Base-by-base conservation (phyloP, 1,284 basidiomycete genomes). In the Rhizoctonia solani region DNA sequence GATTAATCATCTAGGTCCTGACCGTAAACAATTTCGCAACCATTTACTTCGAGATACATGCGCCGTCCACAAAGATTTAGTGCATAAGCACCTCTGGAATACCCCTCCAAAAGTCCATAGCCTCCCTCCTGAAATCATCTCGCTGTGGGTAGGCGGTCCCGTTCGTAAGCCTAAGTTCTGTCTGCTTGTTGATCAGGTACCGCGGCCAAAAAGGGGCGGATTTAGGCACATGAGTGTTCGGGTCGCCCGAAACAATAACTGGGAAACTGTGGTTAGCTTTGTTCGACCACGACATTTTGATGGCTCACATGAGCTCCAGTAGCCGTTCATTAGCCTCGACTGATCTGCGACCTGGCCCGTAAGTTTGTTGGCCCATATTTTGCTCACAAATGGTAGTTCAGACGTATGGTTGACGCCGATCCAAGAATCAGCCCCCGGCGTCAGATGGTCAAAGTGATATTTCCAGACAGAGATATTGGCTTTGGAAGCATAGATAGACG, bases 31-130 rank as follows among this genome's bases (percentile, higher is more conserved):
- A 39, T 39, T n/a, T n/a, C n/a, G n/a, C 37, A 39, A 39, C 16
- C 37, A 39, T 39, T 39, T 39, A 16, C 16, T 39, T 39, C 37
- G 37, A 8, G 37, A 39, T n/a, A n/a, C n/a, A 39, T 16, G 16
- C 9, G 9, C 37, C 37, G 8, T 16, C 16, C 8, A 39, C 37
- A 39, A 8, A 16, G 16, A 8, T 47, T 32, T 30, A 61, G 14
- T 61, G 58, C 58, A 61, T 61, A 29, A 61, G 16, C 1, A 50
- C 46, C 29, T 61, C 46, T 1, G 58, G 58, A 25, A 61, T 50
- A 21, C 58, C 50, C 30, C 58, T 61, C 58, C 58, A 61, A 39
- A 61, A 61, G 46, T 61, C 58, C 19, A 47, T 61, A 32, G 58
- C 58, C n/a, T 61, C 50, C 6, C 58, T 25, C 4, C 58, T 41